phyloP scores from a whole-genome alignment of 2,329 filamentous ascomycete species.

The Diaporthe aspalathi region DNA sequence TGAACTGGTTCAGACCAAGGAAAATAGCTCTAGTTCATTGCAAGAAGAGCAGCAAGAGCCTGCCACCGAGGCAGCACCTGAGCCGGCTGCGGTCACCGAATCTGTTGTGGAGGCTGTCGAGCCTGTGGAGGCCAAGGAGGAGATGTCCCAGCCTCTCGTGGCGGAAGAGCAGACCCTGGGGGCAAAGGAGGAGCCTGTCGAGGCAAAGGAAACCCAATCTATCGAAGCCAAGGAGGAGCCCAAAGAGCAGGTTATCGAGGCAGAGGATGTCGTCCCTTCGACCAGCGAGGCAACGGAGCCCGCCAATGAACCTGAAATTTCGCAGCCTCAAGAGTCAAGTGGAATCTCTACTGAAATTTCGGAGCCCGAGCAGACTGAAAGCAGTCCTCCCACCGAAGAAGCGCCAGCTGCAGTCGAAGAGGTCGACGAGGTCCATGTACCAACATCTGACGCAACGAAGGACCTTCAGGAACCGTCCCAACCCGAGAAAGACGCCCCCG shows the following conservation, averaged over 20 bases:
- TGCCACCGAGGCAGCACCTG: not conserved
- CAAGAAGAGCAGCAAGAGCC: conserved; percentile 14
- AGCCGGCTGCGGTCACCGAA: not conserved
- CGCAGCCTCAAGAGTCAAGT: conserved; percentile 19
- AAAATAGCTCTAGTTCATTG: not conserved
- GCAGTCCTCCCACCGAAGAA: not conserved
- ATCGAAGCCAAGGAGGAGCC: not conserved
- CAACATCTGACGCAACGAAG: not conserved
- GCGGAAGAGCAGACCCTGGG: not conserved
- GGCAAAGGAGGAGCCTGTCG: conserved; percentile 30
- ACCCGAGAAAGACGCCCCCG: not conserved
- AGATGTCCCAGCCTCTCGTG: not conserved
- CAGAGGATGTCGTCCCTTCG: conserved; percentile 13
- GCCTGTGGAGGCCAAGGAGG: not conserved
- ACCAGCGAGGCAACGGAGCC: conserved; percentile 24
- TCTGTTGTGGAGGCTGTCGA: conserved; percentile 8
- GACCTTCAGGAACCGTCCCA: not conserved
- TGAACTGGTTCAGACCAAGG: conserved; percentile 7
- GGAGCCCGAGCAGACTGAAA: not conserved
- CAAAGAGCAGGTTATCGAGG: not conserved
- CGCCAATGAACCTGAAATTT: not conserved
- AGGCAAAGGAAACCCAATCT: no score
- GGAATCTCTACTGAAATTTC: not conserved
- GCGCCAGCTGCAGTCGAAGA: not conserved
- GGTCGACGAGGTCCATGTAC: not conserved